Evolutionary conservation across 805 yeast species (phyloP).

Genomic region (Teunomyces gatunensis): DNA sequence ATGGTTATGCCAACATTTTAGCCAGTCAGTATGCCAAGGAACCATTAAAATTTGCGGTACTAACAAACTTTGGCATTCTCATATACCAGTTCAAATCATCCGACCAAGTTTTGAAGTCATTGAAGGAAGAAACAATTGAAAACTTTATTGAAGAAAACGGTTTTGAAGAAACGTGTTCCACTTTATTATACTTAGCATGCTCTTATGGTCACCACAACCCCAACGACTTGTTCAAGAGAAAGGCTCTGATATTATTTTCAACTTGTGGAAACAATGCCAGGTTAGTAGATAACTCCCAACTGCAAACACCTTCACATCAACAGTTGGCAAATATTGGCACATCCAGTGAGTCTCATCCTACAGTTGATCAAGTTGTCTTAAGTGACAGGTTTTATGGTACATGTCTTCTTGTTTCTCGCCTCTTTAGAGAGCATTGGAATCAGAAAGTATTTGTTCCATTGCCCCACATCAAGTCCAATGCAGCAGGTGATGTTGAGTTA

Average conservation of each 20-base stretch:
- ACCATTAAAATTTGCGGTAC: slow-evolving; percentile 72
- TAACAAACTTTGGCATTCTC: slow-evolving; percentile 77
- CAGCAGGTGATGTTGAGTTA: slow-evolving; percentile 35
- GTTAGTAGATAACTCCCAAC: slow-evolving; percentile 22
- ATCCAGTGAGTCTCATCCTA: slow-evolving; percentile 28
- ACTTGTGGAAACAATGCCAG: slow-evolving; percentile 55
- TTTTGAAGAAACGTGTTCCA: slow-evolving; percentile 83
- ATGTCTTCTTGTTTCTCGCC: slow-evolving; percentile 71
- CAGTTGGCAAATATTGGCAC: slow-evolving; percentile 14
- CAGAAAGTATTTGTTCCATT: slow-evolving; percentile 57
- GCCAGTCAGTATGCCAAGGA: slow-evolving; percentile 78
- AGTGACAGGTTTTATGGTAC: slow-evolving; percentile 92
- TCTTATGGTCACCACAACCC: slow-evolving; percentile 57
- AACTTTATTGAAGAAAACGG: slow-evolving; percentile 80
- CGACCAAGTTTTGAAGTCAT: slow-evolving; percentile 67
- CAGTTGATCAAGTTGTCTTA: slow-evolving; percentile 74
- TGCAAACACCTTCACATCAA: slow-evolving; percentile 8
- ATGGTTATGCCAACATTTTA: slow-evolving; percentile 80
- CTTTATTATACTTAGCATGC: slow-evolving; percentile 81
- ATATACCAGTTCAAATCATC: slow-evolving; percentile 78
- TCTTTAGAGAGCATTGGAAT: slow-evolving; percentile 79
- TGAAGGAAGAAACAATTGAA: slow-evolving; percentile 64
- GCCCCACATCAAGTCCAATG: slow-evolving; percentile 38
- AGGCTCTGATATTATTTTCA: slow-evolving; percentile 50
- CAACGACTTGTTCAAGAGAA: slow-evolving; percentile 42